Evolutionary conservation across 23 red algal species (phyloP), one percentile per base, ranked within the genome.

Genomic region (Gracilaria domingensis): DNA sequence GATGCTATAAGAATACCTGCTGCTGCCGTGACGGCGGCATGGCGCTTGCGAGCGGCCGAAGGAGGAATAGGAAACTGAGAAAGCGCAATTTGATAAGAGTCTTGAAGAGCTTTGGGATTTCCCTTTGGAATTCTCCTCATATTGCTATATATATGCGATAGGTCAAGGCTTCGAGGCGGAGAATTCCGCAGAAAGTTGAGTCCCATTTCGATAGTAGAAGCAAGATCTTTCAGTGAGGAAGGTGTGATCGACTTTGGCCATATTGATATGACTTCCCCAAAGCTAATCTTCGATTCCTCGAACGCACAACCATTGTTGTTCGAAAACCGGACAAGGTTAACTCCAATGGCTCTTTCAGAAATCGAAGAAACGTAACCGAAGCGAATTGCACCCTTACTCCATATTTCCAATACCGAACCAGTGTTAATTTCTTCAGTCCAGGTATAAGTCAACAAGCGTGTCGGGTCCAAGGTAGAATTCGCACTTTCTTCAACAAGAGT

Each of bases 1-100:
- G 89, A 78, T 29, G 78, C 89, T 8, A 92, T 23, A 6, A 92
- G 70, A 55, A 92, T 59, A 56, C 76, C 79, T 29, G 89, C 39
- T 40, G 89, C 89, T 39, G 66, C 89, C 24, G 89, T 92, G 8
- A 84, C 25, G 33, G 89, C 80, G 1, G 79, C 89, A 21, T 59
- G 57, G 54, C 51, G 40, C 28, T 77, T 60, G 14, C n/a, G 67
- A 37, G 40, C 23, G 13, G 59, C 67, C 29, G 50, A 44, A 23
- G 65, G 21, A 40, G 24, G 25, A 36, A 58, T 28, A 57, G 51
- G 69, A 72, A 88, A 88, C 29, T 73, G 39, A 17, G 70, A 60
- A 34, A 40, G 39, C 8, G 58, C 66, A 38, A 88, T 77, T 75
- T 77, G 33, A 58, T 14, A 33, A 25, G 84, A 75, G 71, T 48